Evolutionary conservation across 2,329 filamentous ascomycete genomes (phyloP), one percentile per base, ranked within the genome.

Genomic region (Xylariaceae sp.): DNA sequence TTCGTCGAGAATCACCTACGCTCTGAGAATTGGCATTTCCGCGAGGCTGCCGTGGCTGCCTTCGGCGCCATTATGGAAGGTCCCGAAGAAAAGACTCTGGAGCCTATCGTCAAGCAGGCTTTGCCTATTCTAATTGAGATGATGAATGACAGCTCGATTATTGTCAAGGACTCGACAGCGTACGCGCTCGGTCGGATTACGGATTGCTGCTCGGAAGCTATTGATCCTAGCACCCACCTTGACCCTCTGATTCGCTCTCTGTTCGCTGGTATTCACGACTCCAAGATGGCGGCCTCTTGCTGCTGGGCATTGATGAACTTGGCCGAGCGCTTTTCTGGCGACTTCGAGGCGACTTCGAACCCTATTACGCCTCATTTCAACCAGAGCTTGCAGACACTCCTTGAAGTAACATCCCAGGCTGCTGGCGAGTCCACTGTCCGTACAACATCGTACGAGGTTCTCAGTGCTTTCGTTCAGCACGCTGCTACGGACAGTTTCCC

Each of bases 11-110:
- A 83, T 69, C 92, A 97, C 77, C 83, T 99, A 54, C 88, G 92
- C 65, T 85, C 85, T 61, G 91, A 96, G 58, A 91, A 97, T 75
- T 99, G 94, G 94, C 92, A 95, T 74, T 85, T 87, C 74, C 87
- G 94, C 68, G 94, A 99, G 78, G 94, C 94, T 56, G 92, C 94
- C 54, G 94, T 99, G 37, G 96, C 94, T 61, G 92, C 94, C 15
- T 97, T 99, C 68, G 94, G 94, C 64, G 94, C 92, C 66, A 97
- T 99, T 69, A 97, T 99, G 92, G 94, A 99, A 73, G 94, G 94
- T 30, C 94, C 94, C 0, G 94, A 97, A 60, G 90, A 96, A 75
- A 90, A 90, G 77, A 86, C 93, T 53, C 80, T 99, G 55, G 91
- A 96, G 69, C 92, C 93, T 58, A 88, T 99, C 58, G 90, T 99